Conservation (phyloP, 306 rosid genomes). For the Pterocarpus santalinus region DNA sequence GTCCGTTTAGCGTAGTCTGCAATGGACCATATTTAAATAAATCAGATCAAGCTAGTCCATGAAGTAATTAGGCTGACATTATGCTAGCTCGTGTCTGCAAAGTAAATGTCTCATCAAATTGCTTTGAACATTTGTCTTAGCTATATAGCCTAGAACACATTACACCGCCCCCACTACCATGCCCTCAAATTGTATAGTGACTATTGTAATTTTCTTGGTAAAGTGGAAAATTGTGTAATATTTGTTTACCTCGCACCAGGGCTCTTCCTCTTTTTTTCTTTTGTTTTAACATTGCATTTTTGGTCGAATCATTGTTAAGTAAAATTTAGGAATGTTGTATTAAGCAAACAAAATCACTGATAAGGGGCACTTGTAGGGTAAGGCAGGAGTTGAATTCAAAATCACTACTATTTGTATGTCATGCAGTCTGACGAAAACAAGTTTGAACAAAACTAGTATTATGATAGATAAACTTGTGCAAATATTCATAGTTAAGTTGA, state of each 20-base stretch:
- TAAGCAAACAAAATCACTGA: background rate
- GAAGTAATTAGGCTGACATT: too few species aligned
- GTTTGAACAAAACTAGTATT: background rate
- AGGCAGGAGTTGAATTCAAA: background rate
- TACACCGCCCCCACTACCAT: too few species aligned
- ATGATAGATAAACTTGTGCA: background rate
- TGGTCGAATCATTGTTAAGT: background rate
- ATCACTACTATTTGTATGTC: background rate
- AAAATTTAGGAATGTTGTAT: too few species aligned
- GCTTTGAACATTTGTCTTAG: too few species aligned
- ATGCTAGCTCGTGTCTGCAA: too few species aligned
- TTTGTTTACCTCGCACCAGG: background rate
- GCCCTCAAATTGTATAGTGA: too few species aligned
- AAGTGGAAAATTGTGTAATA: constrained; percentile 3
- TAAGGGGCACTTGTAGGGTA: background rate
- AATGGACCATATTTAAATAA: too few species aligned
- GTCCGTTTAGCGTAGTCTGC: too few species aligned
- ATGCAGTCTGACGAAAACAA: background rate
- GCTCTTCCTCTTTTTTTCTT: background rate
- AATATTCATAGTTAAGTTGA: background rate
- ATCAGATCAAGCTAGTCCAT: too few species aligned
- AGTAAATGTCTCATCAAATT: too few species aligned
- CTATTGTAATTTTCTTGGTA: too few species aligned
- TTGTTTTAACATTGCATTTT: constrained; percentile 8
- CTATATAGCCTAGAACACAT: too few species aligned